Evolutionary conservation across 139 green algal species (phyloP).

Genomic region (Astrephomene gubernaculifera): DNA sequence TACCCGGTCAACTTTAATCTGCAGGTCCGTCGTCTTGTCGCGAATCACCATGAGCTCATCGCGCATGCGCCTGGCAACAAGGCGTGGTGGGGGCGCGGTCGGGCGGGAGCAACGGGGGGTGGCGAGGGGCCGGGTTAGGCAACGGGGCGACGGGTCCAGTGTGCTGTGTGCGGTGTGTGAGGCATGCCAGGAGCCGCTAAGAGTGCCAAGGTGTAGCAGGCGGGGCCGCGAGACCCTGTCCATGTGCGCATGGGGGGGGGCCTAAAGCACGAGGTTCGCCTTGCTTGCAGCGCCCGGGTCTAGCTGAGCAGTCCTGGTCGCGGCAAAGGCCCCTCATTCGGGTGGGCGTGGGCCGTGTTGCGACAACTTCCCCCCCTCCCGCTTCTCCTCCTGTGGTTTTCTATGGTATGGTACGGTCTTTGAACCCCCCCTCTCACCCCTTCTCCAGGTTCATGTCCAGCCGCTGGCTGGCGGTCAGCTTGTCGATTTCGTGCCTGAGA

Average conservation of each 20-base stretch:
- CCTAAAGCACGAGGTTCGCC: too few species aligned
- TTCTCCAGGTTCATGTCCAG: conserved; percentile 97
- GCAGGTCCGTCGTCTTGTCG: conserved; percentile 89
- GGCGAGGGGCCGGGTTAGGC: not conserved
- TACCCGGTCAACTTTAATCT: conserved; percentile 83
- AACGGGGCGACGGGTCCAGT: not conserved
- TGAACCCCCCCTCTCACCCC: conserved; percentile 78
- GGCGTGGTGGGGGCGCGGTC: not conserved
- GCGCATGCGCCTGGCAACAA: conserved; percentile 77
- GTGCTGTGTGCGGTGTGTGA: not conserved
- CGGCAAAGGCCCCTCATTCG: too few species aligned
- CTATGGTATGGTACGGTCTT: not conserved
- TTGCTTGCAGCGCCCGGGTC: too few species aligned
- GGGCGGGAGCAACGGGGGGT: not conserved
- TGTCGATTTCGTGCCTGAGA: conserved; percentile 94
- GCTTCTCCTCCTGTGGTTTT: not conserved
- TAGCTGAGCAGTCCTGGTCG: too few species aligned
- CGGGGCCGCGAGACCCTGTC: too few species aligned
- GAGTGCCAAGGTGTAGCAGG: not conserved
- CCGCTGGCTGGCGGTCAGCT: conserved; percentile 90
- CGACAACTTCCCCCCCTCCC: too few species aligned
- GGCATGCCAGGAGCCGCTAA: too few species aligned
- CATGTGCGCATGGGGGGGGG: too few species aligned
- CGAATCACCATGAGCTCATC: conserved; percentile 88
- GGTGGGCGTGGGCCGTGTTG: too few species aligned